Percentiles rank a stretch among this genome's conserved stretches.
Conservation (phyloP, 139 green algal species). For the Chlamydomonas schloesseri region DNA sequence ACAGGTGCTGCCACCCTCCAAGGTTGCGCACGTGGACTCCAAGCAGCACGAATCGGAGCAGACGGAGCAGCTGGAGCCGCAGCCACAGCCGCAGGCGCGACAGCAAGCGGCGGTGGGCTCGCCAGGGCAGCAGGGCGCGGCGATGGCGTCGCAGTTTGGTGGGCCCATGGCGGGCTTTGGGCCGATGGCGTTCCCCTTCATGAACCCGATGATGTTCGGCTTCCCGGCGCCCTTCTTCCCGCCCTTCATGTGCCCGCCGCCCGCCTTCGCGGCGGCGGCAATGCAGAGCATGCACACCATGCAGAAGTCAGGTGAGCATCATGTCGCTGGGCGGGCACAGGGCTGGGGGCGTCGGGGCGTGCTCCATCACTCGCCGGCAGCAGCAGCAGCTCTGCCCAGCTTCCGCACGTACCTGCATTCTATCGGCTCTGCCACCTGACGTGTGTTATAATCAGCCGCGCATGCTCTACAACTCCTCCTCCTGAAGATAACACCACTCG, state of each 20-base stretch:
- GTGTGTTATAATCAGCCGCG: no score
- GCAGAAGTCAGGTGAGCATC: conserved; percentile 30
- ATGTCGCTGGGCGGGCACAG: no score
- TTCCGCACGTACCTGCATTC: no score
- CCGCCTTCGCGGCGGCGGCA: conserved; percentile 11
- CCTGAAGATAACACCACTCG: no score
- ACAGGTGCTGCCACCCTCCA: no score
- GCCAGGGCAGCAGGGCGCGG: no score
- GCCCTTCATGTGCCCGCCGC: conserved; percentile 32
- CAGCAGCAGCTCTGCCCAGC: no score
- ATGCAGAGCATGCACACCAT: conserved; percentile 11
- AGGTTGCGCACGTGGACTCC: no score
- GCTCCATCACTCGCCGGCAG: no score
- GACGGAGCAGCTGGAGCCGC: neutral
- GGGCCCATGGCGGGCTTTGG: neutral
- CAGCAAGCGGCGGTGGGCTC: neutral
- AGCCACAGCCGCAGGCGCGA: neutral
- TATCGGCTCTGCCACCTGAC: no score
- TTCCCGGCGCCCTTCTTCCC: conserved; percentile 28
- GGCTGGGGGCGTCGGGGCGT: no score
- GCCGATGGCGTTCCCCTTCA: conserved; percentile 28
- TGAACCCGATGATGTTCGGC: conserved; percentile 41
- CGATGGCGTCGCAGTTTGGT: neutral
- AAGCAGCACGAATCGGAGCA: neutral
- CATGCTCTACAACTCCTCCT: no score